Percentiles rank a stretch among this genome's conserved stretches.
phyloP scores from a whole-genome alignment of 2,329 filamentous ascomycete genomes.

The Dactylellina haptotyla region DNA sequence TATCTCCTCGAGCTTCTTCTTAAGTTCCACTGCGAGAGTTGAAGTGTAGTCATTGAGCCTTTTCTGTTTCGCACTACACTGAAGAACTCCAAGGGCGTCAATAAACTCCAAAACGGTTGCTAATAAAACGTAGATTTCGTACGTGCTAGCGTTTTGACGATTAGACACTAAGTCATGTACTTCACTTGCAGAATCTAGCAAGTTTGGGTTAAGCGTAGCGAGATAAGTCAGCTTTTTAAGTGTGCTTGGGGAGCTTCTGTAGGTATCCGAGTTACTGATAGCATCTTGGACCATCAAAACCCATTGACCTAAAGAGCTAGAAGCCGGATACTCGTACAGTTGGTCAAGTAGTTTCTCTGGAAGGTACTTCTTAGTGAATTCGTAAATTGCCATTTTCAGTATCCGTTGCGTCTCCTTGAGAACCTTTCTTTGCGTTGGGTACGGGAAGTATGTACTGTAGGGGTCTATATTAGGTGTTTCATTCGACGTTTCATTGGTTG shows the following conservation, averaged over 20 bases:
- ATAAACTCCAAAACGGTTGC: slow-evolving; percentile 4
- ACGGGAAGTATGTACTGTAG: slow-evolving; percentile 29
- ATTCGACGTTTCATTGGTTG: background rate
- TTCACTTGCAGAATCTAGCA: slow-evolving; percentile 18
- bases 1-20: slow-evolving; percentile 33
- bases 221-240: slow-evolving; percentile 2
- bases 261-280: background rate
- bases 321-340: slow-evolving; percentile 22
- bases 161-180: slow-evolving; percentile 31
- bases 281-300: slow-evolving; percentile 33
- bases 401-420: slow-evolving; percentile 37
- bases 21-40: slow-evolving; percentile 24
- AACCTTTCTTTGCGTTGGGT: slow-evolving; percentile 35
- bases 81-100: slow-evolving; percentile 10
- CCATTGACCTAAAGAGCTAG: slow-evolving; percentile 35
- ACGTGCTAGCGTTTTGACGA: slow-evolving; percentile 17
- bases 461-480: slow-evolving; percentile 11
- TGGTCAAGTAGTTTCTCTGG: slow-evolving; percentile 23
- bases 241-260: background rate
- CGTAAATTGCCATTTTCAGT: slow-evolving; percentile 29
- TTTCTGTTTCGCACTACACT: slow-evolving; percentile 16
- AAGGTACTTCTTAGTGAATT: slow-evolving; percentile 27
- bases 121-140: slow-evolving; percentile 9
- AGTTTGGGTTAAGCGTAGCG: slow-evolving; percentile 3
- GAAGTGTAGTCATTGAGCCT: slow-evolving; percentile 17